Evolutionary conservation across 352 stramenopile species (phyloP).

Genomic region (Phytopythium boreale): DNA sequence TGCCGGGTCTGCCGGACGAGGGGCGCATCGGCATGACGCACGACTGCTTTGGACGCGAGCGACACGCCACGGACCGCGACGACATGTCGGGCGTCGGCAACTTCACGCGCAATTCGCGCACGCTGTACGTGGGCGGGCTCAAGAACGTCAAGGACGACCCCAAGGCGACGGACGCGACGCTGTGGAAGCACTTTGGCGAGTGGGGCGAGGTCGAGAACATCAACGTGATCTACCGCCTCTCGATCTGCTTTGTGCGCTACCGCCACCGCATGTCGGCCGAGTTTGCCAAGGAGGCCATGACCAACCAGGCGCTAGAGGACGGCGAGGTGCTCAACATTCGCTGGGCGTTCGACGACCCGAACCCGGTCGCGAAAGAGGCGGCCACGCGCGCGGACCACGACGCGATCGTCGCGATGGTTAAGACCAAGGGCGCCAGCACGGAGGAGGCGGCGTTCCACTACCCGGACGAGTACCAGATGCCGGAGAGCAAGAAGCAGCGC

Average conservation of each 20-base stretch:
- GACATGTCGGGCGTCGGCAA: slow-evolving; percentile 92
- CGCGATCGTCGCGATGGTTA: slow-evolving; percentile 83
- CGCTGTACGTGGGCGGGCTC: slow-evolving; percentile 89
- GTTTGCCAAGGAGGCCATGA: slow-evolving; percentile 90
- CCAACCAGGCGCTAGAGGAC: slow-evolving; percentile 83
- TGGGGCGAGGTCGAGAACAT: slow-evolving; percentile 93
- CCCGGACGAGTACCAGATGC: slow-evolving; percentile 75
- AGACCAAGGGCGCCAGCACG: slow-evolving; percentile 59
- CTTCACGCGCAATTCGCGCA: slow-evolving; percentile 90
- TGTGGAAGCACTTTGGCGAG: slow-evolving; percentile 90
- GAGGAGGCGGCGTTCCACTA: slow-evolving; percentile 73
- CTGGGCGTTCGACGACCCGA: slow-evolving; percentile 93
- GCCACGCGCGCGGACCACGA: slow-evolving; percentile 85
- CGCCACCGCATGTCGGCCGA: slow-evolving; percentile 76
- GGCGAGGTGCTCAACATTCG: slow-evolving; percentile 91
- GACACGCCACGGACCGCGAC: slow-evolving; percentile 89
- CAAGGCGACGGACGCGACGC: slow-evolving; percentile 54
- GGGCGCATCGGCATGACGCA: slow-evolving; percentile 84
- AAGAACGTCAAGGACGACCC: slow-evolving; percentile 47
- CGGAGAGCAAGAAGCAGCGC: slow-evolving; percentile 60
- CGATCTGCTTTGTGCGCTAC: slow-evolving; percentile 90
- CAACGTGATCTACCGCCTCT: slow-evolving; percentile 92
- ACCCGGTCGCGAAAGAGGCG: slow-evolving; percentile 90
- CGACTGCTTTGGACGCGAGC: slow-evolving; percentile 91
- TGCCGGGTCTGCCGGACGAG: slow-evolving; percentile 77